Conservation (phyloP, 805 yeast genomes). For the Cyberlindnera samutprakarnensis region DNA sequence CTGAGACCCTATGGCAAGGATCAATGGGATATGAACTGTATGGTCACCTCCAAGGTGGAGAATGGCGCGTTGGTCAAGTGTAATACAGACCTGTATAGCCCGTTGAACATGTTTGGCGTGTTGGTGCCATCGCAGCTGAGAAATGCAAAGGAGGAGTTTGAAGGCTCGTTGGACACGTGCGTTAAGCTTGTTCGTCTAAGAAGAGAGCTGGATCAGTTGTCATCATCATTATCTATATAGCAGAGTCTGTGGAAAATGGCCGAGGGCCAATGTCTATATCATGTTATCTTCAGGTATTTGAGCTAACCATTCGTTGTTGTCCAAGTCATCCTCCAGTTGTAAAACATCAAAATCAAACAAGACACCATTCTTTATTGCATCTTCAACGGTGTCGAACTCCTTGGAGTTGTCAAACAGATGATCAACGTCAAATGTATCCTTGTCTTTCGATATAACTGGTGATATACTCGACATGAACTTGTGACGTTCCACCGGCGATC, state of each 20-base stretch:
- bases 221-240: no score
- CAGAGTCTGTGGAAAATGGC: no score
- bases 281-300: no score
- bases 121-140: conserved; percentile 36
- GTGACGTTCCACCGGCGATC: conserved; percentile 5
- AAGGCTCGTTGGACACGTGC: conserved; percentile 20
- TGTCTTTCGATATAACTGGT: no score
- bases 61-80: background rate
- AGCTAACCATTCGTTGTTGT: no score
- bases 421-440: no score
- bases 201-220: conserved; percentile 1
- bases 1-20: conserved; percentile 33
- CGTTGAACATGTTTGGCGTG: conserved; percentile 40
- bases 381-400: no score
- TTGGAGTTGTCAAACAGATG: no score
- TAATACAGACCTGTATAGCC: conserved; percentile 21
- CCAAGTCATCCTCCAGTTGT: no score
- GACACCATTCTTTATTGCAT: no score
- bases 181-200: conserved; percentile 3
- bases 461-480: conserved; percentile 2
- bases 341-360: no score
- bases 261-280: no score
- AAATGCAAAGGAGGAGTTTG: conserved; percentile 31
- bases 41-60: conserved; percentile 17
- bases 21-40: conserved; percentile 30